Percentiles rank a stretch among this genome's conserved stretches.
These are phyloP conservation scores for Phellinidium pouzarii DNA, from an alignment of 1,284 basidiomycete species.

Conservation along the genomic window DNA sequence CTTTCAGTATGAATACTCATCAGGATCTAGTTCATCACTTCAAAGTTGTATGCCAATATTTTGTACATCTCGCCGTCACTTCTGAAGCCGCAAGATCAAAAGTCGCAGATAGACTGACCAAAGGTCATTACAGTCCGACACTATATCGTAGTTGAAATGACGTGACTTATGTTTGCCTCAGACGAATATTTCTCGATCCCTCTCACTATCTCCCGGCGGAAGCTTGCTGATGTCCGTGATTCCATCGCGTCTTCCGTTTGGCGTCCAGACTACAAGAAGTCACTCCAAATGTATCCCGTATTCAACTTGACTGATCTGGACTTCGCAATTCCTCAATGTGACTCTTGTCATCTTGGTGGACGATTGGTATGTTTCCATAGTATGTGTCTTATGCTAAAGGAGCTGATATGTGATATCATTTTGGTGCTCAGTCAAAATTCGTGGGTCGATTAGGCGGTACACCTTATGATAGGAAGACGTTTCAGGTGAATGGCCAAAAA, in stretches of 20 bases:
- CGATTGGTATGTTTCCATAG: constrained; percentile 27
- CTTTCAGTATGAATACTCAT: constrained; percentile 72
- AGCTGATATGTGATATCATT: neutral
- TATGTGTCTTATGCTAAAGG: neutral
- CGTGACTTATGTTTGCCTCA: constrained; percentile 16
- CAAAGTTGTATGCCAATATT: constrained; percentile 81
- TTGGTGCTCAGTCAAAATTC: constrained; percentile 42
- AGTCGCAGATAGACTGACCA: constrained; percentile 5
- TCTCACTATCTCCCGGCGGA: constrained; percentile 53
- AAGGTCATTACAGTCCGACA: constrained; percentile 41
- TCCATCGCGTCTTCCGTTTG: constrained; percentile 77
- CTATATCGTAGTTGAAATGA: neutral
- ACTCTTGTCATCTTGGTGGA: constrained; percentile 72
- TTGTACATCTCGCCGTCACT: constrained; percentile 70
- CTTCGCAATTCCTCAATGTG: constrained; percentile 57
- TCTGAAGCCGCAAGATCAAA: constrained; percentile 26
- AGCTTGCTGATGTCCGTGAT: constrained; percentile 60
- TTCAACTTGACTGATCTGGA: constrained; percentile 48
- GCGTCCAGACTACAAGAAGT: constrained; percentile 59
- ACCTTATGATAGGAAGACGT: constrained; percentile 55
- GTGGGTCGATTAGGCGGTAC: constrained; percentile 50
- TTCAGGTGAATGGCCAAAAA: constrained; percentile 34
- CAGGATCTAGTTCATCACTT: constrained; percentile 72
- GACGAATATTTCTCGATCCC: constrained; percentile 71
- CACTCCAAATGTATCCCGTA: constrained; percentile 59